Evolutionary conservation across 2,329 filamentous ascomycete species (phyloP), one percentile per base, ranked within the genome.

Genomic region (Calycina herbarum): DNA sequence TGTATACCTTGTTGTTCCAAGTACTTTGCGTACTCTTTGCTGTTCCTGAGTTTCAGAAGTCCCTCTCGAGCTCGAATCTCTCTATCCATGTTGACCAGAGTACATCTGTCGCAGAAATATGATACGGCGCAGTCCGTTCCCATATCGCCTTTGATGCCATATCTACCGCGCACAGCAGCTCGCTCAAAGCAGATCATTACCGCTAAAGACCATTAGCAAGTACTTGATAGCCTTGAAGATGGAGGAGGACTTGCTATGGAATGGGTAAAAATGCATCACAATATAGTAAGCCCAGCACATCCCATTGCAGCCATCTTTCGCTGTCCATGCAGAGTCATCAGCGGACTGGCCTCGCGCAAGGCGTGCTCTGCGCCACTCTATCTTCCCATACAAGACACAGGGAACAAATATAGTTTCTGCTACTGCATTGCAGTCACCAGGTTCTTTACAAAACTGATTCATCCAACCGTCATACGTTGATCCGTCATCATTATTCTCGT

Each of bases 51-150:
- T 5, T 67, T 56, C 3, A 45, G 57, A 24, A 71, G 64, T 11
- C 73, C 79, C 70, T 82, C 80, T 62, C 81, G 73, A 11, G 73
- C 74, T 60, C 75, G 74, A 4, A 83, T 73, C 69, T 83, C 81
- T 40, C 79, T 74, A 71, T 82, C 81, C 67, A 79, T 79, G 69
- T 81, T 79, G 62, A 81, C 77, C 1, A 77, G 73, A 10, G 76
- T 74, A 64, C 80, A 82, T 59, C 76, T 77, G 13, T 76, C 76
- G 68, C 80, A 82, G 66, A 78, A 81, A 31, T 75, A 77, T 0
- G 74, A 72, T 27, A 73, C 72, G 0, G 76, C 64, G 17, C 77
- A 64, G 68, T 83, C 81, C 4, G 73, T 67, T 0, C 67, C 68
- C 24, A 77, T 59, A 8, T 71, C 75, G 1, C 81, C 80, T 31